Base-by-base conservation (phyloP, 2,329 filamentous ascomycete species). In the Fusarium sp. region DNA sequence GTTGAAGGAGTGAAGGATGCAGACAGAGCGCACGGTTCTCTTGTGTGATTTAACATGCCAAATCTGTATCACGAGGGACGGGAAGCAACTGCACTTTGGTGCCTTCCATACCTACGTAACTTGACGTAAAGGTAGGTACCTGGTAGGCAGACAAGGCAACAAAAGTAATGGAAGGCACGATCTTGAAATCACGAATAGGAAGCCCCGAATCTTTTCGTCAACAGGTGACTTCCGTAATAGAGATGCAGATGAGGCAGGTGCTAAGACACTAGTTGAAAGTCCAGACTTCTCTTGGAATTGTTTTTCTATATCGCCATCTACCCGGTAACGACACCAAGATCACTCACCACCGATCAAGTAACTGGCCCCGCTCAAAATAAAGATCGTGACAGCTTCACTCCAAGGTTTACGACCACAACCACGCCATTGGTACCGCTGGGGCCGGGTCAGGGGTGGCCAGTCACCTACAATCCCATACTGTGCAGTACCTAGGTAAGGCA, bases 11-110 rank as follows among this genome's bases (percentile, higher is more conserved):
- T 39, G 24, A 65, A 51, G 28, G 52, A 49, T 53, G 33, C 15
- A 42, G 40, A 54, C 59, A 39, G 39, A 62, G 40, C 45, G 45
- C 49, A 34, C 31, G 54, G 47, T 21, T 69, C 43, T 42, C 31
- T 51, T 39, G 26, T 50, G 49, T 62, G 40, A 49, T 54, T 55
- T 43, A 54, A 46, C 21, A 21, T 54, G 13, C 13, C 38, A 34
- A 57, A 36, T 60, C 45, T 56, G 42, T 58, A 52, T 58, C 59
- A 72, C 57, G 66, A 40, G 19, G 36, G 17, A n/a, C 19, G 38
- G 24, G 52, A 13, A 50, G 26, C 44, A 49, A 47, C 51, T 62
- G 57, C 60, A 62, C 28, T 31, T 13, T 31, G 46, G 60, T 50
- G 57, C 55, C 43, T 38, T 31, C 19, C 13, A 26, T 43, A 52